Evolutionary conservation across 371 early-diverging fungal genomes (phyloP).

Genomic region (Lichtheimia ornata): DNA sequence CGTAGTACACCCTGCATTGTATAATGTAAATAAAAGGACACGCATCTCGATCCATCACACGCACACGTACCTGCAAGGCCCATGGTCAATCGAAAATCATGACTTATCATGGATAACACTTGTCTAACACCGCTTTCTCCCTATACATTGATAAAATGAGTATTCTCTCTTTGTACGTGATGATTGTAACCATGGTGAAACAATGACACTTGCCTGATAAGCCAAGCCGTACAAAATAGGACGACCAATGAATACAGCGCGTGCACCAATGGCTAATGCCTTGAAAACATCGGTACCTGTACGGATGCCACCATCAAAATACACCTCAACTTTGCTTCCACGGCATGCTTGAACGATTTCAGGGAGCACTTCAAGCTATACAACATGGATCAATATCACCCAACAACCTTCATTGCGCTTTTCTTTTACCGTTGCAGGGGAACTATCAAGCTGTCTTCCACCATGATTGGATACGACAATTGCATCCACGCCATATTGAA

Average conservation of each 20-base stretch:
- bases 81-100: conserved; percentile 26
- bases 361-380: conserved; percentile 52
- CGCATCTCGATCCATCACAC: background rate
- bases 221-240: conserved; percentile 62
- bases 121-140: conserved; percentile 21
- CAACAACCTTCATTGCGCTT: background rate
- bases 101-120: conserved; percentile 17
- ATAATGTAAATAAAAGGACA: background rate
- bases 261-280: conserved; percentile 73
- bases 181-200: background rate
- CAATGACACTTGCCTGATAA: conserved; percentile 22
- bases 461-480: conserved; percentile 82
- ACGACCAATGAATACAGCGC: conserved; percentile 71
- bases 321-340: conserved; percentile 56
- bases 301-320: conserved; percentile 74
- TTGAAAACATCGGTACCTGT: conserved; percentile 70
- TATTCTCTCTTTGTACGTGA: background rate
- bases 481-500: conserved; percentile 57
- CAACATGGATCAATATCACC: background rate
- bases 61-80: conserved; percentile 22
- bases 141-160: background rate
- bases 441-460: conserved; percentile 74
- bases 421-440: conserved; percentile 45
- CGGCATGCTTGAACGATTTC: conserved; percentile 62
- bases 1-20: background rate